phyloP scores from a whole-genome alignment of 1,284 basidiomycete species.

The Marasmius oreades region DNA sequence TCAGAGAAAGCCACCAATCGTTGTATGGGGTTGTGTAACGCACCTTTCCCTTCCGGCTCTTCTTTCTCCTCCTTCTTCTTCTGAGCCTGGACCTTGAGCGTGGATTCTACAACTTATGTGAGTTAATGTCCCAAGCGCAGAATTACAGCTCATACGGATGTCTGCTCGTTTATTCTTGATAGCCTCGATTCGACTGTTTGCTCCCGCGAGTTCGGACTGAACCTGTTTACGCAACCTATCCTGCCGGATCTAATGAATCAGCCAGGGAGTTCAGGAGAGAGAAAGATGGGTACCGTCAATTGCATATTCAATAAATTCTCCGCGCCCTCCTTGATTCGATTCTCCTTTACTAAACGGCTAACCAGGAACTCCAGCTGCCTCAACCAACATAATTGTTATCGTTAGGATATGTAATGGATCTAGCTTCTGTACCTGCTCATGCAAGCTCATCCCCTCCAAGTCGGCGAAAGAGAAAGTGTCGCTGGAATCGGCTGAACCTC shows the following conservation, averaged over 20 bases:
- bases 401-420: too few species aligned
- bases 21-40: conserved; percentile 7
- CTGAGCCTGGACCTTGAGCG: conserved; percentile 35
- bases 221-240: conserved; percentile 60
- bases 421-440: conserved; percentile 37
- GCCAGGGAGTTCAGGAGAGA: conserved; percentile 1
- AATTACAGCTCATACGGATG: conserved; percentile 39
- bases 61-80: conserved; percentile 24
- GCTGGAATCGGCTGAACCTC: background rate
- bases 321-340: conserved; percentile 81
- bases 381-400: background rate
- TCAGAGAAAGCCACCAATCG: conserved; percentile 13
- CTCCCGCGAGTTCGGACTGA: conserved; percentile 71
- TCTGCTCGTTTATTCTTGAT: conserved; percentile 61
- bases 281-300: conserved; percentile 42
- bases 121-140: conserved; percentile 1
- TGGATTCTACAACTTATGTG: conserved; percentile 33
- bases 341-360: conserved; percentile 65
- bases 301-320: conserved; percentile 75
- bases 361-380: conserved; percentile 65
- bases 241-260: conserved; percentile 9
- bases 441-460: conserved; percentile 41
- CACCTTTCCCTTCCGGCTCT: conserved; percentile 43
- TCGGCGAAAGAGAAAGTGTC: conserved; percentile 33
- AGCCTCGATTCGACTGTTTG: conserved; percentile 66